Base-by-base conservation (phyloP, 2,329 filamentous ascomycete genomes). In the Emydomyces testavorans region DNA sequence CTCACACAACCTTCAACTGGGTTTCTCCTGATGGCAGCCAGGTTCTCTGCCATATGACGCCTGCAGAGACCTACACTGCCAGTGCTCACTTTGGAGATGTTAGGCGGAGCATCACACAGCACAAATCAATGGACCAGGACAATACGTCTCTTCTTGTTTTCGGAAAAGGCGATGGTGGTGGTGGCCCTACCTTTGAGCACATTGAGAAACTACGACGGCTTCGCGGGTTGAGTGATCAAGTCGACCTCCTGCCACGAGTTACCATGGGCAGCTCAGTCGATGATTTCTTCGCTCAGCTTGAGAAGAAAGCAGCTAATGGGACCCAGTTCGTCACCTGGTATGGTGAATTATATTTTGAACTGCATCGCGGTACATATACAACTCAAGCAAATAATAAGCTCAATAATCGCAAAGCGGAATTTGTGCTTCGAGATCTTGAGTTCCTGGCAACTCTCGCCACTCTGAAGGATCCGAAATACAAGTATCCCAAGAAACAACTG, bases 1-100 rank as follows among this genome's bases (percentile, higher is more conserved):
- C 92, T 0, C 92, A 96, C 62, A 96, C 92, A 4, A 96, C 92
- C 0, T 98, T 98, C 74, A 94, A 94, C 66, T 98, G 92, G 92
- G 89, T 98, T 26, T 80, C 88, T 10, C 78, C 95, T 11, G 92
- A 98, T 64, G 90, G 92, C 50, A 94, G 85, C 60, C 92, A 96
- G 62, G 92, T 98, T 55, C 79, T 98, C 53, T 96, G 90, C 65
- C 92, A 98, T 62, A 98, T 98, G 92, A 80, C 89, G 2, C 92
- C 92, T 1, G 79, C 86, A 1, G 89, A 98, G 68, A 96, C 92
- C 0, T 96, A 98, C 65, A 96, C 90, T 4, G 85, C 92, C 2
- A 82, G 89, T 57, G 92, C 92, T 21, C 81, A 96, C 65, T 95
- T 96, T 68, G 89, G 90, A 18, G 92, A 98, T 62, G 80, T 98